Base-by-base conservation (phyloP, 352 stramenopile genomes). In the Pilasporangium apinafurcum region DNA sequence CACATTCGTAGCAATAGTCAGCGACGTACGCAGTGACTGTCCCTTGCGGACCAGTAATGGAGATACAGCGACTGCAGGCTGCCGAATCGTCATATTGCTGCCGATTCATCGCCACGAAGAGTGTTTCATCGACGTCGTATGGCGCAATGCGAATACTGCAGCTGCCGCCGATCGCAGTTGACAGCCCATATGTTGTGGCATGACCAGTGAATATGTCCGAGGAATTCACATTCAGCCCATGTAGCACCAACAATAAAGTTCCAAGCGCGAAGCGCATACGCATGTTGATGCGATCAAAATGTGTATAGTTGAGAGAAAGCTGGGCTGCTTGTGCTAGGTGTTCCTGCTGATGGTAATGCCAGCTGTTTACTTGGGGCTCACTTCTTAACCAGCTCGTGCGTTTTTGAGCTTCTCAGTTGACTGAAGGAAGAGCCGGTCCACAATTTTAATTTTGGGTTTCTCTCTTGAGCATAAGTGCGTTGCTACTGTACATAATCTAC, bases 1-100 rank as follows among this genome's bases (percentile, higher is more conserved):
- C 64, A 25, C 76, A 86, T 44, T 85, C 73, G 46, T 68, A 78
- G 56, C 73, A 86, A n/a, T 77, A 43, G 46, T 86, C 70, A 1
- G 65, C 69, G n/a, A 86, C 60, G 47, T 70, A 78, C 22, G 66
- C 39, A 12, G 67, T 62, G 16, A 72, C 68, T 13, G 59, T 76
- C 28, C 62, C 66, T 44, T 48, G 61, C 24, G 66, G 57, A 35
- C 67, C 67, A 21, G 54, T 69, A 30, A 83, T 62, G 22, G 53
- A 65, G 38, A 83, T 53, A 43, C 69, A 83, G 38, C 76, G 72
- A 24, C 67, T 81, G 51, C 69, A 84, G 48, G 51, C 65, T 7
- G 62, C 59, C 14, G 68, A 77, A 20, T 65, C 54, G 43, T 57
- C 71, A 50, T 83, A 83, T 43, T 84, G 71, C 21, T 80, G 56